Base-by-base conservation (phyloP, 139 green algal species). In the Volvox reticuliferus region DNA sequence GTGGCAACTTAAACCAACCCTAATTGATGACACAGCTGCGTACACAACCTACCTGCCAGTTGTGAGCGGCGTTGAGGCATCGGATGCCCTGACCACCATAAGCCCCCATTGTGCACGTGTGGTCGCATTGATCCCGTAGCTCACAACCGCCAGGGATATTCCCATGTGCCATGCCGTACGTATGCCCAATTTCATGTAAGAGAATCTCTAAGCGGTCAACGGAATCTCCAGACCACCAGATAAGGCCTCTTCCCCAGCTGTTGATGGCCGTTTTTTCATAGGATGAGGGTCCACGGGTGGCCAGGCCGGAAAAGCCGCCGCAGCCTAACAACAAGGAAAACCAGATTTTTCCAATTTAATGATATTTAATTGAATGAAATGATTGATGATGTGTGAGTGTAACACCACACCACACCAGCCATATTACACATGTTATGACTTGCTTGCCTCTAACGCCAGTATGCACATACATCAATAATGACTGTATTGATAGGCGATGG, bases 21-120 rank as follows among this genome's bases (percentile, higher is more conserved):
- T 12, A 73, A 12, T 12, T 2, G 12, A 24, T 28, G 24, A 73
- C 65, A 2, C 21, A 73, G 12, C 21, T 28, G 21, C 21, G 12
- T 12, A 73, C 2, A 2, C 1, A n/a, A 36, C 71, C n/a, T 37
- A 81, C 75, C 75, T 81, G 75, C 75, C 75, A 81, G 13, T 61
- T 50, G 33, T 81, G 75, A 13, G 75, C 30, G 1, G 75, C 75
- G 32, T 81, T 81, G 32, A 81, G 24, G 33, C 75, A 81, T 33
- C 75, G 75, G 30, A 81, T 81, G 75, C 32, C 71, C n/a, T 79
- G 71, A 18, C 71, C 71, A 32, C 71, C 75, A 20, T 2, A 26
- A 18, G 75, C 30, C 32, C 75, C 75, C 75, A 81, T 81, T n/a
- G 75, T 17, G 75, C 75, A 81, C 17, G n/a, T 61, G 75, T 81